phyloP scores from a whole-genome alignment of 768 basidiomycete species.

The Mycena epipterygia region DNA sequence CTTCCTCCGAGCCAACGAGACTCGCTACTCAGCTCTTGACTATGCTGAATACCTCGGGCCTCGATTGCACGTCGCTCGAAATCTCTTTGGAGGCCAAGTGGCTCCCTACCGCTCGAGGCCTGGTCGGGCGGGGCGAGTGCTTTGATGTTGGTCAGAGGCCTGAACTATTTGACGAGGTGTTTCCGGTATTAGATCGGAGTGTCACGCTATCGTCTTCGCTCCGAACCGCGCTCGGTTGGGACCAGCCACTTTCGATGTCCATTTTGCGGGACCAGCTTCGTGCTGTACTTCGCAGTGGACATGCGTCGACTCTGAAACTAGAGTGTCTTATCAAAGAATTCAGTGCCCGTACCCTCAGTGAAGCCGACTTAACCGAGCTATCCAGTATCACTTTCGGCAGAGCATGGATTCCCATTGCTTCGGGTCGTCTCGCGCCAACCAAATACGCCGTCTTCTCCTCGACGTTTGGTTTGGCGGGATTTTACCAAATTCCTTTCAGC shows the following conservation, averaged over 20 bases:
- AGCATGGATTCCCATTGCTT: constrained; percentile 36
- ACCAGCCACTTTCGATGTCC: constrained; percentile 46
- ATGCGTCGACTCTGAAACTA: constrained; percentile 31
- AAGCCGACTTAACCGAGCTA: constrained; percentile 21
- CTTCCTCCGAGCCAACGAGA: constrained; percentile 12
- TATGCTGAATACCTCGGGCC: constrained; percentile 37
- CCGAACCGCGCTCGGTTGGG: constrained; percentile 54
- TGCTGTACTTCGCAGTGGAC: constrained; percentile 21
- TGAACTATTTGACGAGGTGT: constrained; percentile 56
- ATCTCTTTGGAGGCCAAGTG: constrained; percentile 42
- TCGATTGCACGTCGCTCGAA: constrained; percentile 34
- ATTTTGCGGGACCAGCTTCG: constrained; percentile 52
- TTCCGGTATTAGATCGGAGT: constrained; percentile 46
- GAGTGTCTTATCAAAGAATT: constrained; percentile 35
- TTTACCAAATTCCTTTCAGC: constrained; percentile 35
- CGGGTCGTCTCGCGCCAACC: constrained; percentile 44
- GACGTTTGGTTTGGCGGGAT: constrained; percentile 38
- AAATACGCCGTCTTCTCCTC: constrained; percentile 38
- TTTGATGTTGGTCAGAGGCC: constrained; percentile 43
- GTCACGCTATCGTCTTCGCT: constrained; percentile 46
- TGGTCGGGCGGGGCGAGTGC: constrained; percentile 47
- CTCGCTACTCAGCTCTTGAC: constrained; percentile 41
- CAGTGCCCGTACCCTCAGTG: constrained; percentile 25
- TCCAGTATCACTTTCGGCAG: constrained; percentile 11
- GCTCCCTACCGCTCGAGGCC: constrained; percentile 55